Percentiles rank a stretch among this genome's conserved stretches.
Conservation (phyloP, 495 filamentous ascomycete genomes). For the Aspergillus bertholletiae region DNA sequence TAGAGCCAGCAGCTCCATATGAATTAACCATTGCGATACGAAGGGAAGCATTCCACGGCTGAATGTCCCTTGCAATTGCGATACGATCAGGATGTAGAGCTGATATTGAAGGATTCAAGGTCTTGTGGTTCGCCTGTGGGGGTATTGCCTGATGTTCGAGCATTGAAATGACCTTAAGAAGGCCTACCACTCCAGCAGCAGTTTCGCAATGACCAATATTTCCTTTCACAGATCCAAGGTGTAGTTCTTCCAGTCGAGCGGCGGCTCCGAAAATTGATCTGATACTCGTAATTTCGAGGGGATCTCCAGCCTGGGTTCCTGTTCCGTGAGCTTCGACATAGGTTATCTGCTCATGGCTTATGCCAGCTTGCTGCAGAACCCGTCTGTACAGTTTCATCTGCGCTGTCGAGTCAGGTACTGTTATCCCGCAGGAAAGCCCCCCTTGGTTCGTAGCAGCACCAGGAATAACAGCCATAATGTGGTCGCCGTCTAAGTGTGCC, state of each 20-base stretch:
- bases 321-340: conserved; percentile 41
- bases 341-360: conserved; percentile 20
- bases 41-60: too few species aligned
- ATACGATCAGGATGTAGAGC: too few species aligned
- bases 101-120: too few species aligned
- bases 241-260: neutral
- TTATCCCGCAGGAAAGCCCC: conserved; percentile 29
- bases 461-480: conserved; percentile 55
- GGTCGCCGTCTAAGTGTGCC: conserved; percentile 56
- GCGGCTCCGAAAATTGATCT: conserved; percentile 6
- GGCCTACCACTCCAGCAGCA: conserved; percentile 51
- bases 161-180: conserved; percentile 59
- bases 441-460: conserved; percentile 22
- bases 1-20: too few species aligned
- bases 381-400: conserved; percentile 49
- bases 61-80: too few species aligned
- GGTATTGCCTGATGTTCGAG: conserved; percentile 31
- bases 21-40: too few species aligned
- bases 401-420: conserved; percentile 49
- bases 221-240: conserved; percentile 55
- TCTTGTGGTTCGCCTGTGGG: too few species aligned
- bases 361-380: conserved; percentile 43
- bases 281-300: conserved; percentile 51
- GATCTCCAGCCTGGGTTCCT: conserved; percentile 57
- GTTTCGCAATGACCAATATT: conserved; percentile 53